phyloP scores from a whole-genome alignment of 352 stramenopile species.

The Phytophthora hybrid region DNA sequence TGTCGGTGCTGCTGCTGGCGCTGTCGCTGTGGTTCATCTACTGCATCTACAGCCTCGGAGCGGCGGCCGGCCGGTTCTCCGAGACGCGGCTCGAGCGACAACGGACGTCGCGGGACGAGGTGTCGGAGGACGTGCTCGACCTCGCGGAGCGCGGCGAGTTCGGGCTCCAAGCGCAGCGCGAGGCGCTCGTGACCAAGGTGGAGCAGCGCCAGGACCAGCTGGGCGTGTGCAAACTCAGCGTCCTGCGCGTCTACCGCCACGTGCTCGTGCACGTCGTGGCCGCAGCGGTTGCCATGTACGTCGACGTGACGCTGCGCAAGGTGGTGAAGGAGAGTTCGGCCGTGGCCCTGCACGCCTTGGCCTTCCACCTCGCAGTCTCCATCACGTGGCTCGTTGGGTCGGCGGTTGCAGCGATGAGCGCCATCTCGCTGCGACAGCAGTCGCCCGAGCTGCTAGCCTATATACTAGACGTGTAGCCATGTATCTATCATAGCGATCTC shows the following conservation, averaged over 20 bases:
- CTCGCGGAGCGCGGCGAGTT: conserved; percentile 74
- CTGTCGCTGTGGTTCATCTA: conserved; percentile 57
- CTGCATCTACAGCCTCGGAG: conserved; percentile 47
- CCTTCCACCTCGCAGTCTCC: conserved; percentile 57
- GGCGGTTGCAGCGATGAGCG: conserved; percentile 42
- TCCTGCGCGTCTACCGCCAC: conserved; percentile 63
- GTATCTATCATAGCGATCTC: no score
- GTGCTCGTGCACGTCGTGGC: conserved; percentile 46
- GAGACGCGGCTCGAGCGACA: conserved; percentile 48
- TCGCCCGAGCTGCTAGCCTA: conserved; percentile 53
- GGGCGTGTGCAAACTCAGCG: conserved; percentile 60
- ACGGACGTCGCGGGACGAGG: conserved; percentile 44
- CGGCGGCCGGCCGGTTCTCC: conserved; percentile 46
- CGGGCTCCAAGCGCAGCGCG: conserved; percentile 68
- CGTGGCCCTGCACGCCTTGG: conserved; percentile 38
- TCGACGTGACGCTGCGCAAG: conserved; percentile 30
- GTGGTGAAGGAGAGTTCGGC: conserved; percentile 33
- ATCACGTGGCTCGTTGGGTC: conserved; percentile 56
- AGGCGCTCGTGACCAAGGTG: conserved; percentile 63
- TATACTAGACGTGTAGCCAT: conserved; percentile 38
- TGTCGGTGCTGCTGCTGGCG: conserved; percentile 46
- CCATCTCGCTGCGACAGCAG: conserved; percentile 54
- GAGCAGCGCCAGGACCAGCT: conserved; percentile 67
- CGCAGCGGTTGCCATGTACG: conserved; percentile 57
- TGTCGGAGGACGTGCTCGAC: conserved; percentile 60